A percentile compares a stretch with the other conserved stretches of the same genome.
Conservation (phyloP, 495 filamentous ascomycete species). For the Rhypophila decipiens region DNA sequence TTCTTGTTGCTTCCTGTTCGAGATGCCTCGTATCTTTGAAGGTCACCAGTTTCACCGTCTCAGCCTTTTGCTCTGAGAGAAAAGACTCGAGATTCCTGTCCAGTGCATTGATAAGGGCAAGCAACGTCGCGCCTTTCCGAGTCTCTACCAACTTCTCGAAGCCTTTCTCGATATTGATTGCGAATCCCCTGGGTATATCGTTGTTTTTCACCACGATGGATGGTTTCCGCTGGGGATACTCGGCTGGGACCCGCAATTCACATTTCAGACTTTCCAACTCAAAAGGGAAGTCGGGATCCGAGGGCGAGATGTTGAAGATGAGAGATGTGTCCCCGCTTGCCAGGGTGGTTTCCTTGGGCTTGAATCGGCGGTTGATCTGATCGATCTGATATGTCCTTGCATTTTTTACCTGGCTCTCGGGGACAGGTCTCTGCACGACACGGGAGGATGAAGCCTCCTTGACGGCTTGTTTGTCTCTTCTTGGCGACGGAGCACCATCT, state of each 20-base stretch:
- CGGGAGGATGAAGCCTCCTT: constrained; percentile 34
- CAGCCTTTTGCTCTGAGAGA: constrained; percentile 63
- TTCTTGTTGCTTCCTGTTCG: constrained; percentile 7
- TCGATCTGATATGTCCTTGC: constrained; percentile 70
- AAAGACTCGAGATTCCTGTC: constrained; percentile 71
- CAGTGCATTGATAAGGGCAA: constrained; percentile 63
- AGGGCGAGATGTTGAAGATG: constrained; percentile 61
- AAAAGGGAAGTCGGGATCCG: constrained; percentile 85
- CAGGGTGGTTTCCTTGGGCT: constrained; percentile 50
- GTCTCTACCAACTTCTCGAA: constrained; percentile 63
- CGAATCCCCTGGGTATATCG: constrained; percentile 74
- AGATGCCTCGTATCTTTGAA: constrained; percentile 53
- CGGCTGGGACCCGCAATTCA: constrained; percentile 57
- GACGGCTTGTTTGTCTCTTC: constrained; percentile 31
- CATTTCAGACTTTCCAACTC: constrained; percentile 68
- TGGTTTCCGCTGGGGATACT: constrained; percentile 55
- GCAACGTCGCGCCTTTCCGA: constrained; percentile 51
- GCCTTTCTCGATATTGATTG: constrained; percentile 73
- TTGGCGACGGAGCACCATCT: constrained; percentile 5
- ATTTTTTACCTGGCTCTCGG: constrained; percentile 57
- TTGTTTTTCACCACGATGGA: constrained; percentile 61
- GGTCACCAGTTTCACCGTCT: constrained; percentile 69
- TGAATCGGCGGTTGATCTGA: constrained; percentile 68
- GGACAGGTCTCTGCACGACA: constrained; percentile 57
- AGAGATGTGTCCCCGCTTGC: constrained; percentile 49